phyloP scores from a whole-genome alignment of 768 basidiomycete species.

The Psilocybe subaeruginosa region DNA sequence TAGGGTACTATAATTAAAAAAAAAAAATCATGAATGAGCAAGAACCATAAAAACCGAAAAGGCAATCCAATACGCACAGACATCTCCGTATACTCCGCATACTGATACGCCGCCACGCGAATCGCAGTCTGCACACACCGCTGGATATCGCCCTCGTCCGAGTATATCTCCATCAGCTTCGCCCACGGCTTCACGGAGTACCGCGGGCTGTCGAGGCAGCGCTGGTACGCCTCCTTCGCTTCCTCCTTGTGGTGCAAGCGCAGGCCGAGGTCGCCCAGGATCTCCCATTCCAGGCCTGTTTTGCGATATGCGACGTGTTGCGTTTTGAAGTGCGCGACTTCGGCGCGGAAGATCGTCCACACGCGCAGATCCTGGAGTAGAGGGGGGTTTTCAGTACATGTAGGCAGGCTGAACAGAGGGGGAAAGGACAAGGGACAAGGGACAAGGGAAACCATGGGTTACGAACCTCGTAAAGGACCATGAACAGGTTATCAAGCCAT shows the following conservation, averaged over 20 bases:
- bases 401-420: background rate
- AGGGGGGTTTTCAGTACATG: conserved; percentile 1
- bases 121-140: conserved; percentile 91
- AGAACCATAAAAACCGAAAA: conserved; percentile 2
- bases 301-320: conserved; percentile 98
- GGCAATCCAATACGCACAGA: conserved; percentile 53
- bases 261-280: conserved; percentile 90
- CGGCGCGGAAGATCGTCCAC: conserved; percentile 99
- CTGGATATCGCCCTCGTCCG: conserved; percentile 95
- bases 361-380: conserved; percentile 82
- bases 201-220: conserved; percentile 83
- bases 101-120: conserved; percentile 90
- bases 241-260: conserved; percentile 98
- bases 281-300: conserved; percentile 98
- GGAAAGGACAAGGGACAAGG: too few relatives aligned
- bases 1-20: conserved; percentile 69
- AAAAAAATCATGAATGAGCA: conserved; percentile 10
- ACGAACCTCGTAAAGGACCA: conserved; percentile 94
- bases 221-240: conserved; percentile 96
- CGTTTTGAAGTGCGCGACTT: conserved; percentile 98
- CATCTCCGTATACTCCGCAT: conserved; percentile 88
- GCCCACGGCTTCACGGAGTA: conserved; percentile 94
- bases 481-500: conserved; percentile 98
- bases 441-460: too few relatives aligned
- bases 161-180: conserved; percentile 93